phyloP scores from a whole-genome alignment of 495 filamentous ascomycete species.

The Xylaria flabelliformis region DNA sequence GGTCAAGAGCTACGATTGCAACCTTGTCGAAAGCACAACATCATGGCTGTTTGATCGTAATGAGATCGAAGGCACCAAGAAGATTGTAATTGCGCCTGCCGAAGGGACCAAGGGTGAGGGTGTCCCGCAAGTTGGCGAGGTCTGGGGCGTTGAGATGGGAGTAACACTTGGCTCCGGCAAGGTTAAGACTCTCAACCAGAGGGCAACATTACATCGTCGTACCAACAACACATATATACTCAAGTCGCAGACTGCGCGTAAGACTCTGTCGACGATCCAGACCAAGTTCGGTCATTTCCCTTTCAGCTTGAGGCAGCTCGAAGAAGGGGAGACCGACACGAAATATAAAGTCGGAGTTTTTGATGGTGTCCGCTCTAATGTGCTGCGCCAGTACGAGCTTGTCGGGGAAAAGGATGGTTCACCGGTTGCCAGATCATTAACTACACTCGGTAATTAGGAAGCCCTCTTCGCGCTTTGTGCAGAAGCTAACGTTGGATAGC shows the following conservation, averaged over 20 bases:
- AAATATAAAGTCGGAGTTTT: conserved; percentile 85
- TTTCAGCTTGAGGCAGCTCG: conserved; percentile 95
- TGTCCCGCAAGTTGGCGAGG: conserved; percentile 86
- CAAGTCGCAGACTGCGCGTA: conserved; percentile 89
- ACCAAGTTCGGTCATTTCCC: conserved; percentile 98
- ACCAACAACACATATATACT: conserved; percentile 88
- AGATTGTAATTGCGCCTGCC: conserved; percentile 90
- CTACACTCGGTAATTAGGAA: conserved; percentile 81
- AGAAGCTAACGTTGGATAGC: conserved; percentile 58
- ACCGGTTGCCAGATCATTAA: conserved; percentile 83
- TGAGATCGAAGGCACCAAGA: conserved; percentile 98
- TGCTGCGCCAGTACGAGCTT: conserved; percentile 93
- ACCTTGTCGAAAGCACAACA: conserved; percentile 94
- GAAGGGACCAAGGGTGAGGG: conserved; percentile 91
- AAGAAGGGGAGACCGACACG: conserved; percentile 87
- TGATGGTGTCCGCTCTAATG: conserved; percentile 89
- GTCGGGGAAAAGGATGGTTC: conserved; percentile 88
- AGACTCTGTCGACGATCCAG: conserved; percentile 88
- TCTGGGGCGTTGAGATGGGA: conserved; percentile 97
- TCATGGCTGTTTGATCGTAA: conserved; percentile 95
- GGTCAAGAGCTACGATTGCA: conserved; percentile 87
- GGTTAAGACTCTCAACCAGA: conserved; percentile 86
- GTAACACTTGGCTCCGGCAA: conserved; percentile 91
- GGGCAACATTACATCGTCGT: conserved; percentile 89
- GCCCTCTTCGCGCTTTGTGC: conserved; percentile 16